phyloP scores from a whole-genome alignment of 768 basidiomycete genomes.

The Suillus subluteus region DNA sequence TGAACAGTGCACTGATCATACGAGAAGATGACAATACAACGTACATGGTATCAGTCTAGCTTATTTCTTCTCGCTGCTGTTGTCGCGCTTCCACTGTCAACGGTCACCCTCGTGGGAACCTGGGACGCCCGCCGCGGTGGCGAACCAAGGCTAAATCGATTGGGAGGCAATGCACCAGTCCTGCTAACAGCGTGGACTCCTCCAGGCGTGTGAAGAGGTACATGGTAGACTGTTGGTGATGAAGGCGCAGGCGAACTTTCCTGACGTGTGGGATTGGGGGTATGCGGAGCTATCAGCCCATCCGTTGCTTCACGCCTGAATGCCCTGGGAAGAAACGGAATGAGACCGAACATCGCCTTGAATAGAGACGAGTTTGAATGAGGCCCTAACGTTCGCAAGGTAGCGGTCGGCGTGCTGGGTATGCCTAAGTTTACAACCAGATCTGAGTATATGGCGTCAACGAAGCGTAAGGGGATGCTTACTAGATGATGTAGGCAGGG shows the following conservation, averaged over 20 bases:
- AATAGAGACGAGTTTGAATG: slow-evolving; percentile 67
- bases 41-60: slow-evolving; percentile 4
- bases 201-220: slow-evolving; percentile 28
- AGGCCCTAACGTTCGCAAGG: slow-evolving; percentile 33
- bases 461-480: background rate
- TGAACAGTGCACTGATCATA: background rate
- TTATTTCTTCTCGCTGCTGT: slow-evolving; percentile 21
- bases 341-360: slow-evolving; percentile 58
- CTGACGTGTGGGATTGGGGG: slow-evolving; percentile 36
- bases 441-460: slow-evolving; percentile 2
- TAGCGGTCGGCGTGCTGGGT: slow-evolving; percentile 26
- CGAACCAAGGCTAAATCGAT: slow-evolving; percentile 42
- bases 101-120: slow-evolving; percentile 7
- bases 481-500: slow-evolving; percentile 77
- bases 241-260: slow-evolving; percentile 28
- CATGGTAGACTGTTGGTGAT: slow-evolving; percentile 31
- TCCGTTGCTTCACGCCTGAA: slow-evolving; percentile 56
- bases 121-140: slow-evolving; percentile 43
- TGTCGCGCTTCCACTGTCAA: slow-evolving; percentile 22
- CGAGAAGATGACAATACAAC: background rate
- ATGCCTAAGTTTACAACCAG: slow-evolving; percentile 17
- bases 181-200: slow-evolving; percentile 26
- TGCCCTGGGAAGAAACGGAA: slow-evolving; percentile 48
- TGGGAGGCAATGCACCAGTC: slow-evolving; percentile 27
- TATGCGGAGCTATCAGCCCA: slow-evolving; percentile 71